Conservation (phyloP, 202 grass and related monocot species). For the Saccharum hybrid region DNA sequence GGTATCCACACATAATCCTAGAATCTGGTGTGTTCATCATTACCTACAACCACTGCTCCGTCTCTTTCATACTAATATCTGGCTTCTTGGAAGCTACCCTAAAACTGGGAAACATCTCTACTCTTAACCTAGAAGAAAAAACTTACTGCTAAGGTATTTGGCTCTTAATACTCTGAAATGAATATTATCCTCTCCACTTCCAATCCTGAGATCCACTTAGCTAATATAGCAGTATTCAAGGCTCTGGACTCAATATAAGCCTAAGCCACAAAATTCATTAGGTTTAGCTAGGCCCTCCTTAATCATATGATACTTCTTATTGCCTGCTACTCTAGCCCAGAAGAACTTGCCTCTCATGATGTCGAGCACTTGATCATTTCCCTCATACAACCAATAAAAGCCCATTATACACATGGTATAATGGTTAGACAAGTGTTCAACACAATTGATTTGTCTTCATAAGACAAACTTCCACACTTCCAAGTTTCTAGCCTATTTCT, state of each 20-base stretch:
- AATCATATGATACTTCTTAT: background rate
- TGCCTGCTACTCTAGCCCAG: background rate
- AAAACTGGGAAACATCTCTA: background rate
- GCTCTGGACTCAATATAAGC: background rate
- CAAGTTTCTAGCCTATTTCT: background rate
- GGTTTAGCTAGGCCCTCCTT: background rate
- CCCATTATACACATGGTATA: background rate
- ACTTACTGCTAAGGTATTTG: background rate
- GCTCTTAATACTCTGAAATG: background rate
- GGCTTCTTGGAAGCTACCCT: background rate
- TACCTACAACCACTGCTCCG: background rate
- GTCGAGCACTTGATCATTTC: background rate
- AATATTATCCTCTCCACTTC: background rate
- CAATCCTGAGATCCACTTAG: background rate
- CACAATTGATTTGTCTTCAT: background rate
- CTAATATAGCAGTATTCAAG: background rate
- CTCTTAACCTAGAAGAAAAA: background rate
- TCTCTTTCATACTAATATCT: background rate
- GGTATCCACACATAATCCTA: too few species aligned
- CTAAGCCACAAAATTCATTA: background rate
- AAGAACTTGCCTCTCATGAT: background rate
- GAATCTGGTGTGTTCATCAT: too few species aligned
- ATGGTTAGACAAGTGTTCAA: background rate
- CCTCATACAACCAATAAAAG: background rate
- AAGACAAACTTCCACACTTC: background rate